phyloP scores from a whole-genome alignment of 2,329 filamentous ascomycete species.

The Chrysoporthe austroafricana region DNA sequence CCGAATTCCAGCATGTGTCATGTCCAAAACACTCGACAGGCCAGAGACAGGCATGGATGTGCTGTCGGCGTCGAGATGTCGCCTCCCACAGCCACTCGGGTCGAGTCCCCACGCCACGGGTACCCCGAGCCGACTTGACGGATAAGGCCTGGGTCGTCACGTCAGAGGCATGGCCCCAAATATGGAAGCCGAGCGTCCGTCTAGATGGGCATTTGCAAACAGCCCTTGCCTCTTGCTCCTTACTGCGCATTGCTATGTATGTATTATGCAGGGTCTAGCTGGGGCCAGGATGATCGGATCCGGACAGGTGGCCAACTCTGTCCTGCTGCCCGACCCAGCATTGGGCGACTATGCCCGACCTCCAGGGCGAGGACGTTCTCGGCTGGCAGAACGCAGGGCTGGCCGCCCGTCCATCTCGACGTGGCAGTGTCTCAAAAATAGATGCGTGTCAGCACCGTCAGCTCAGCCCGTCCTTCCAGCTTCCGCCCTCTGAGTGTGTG shows the following conservation, averaged over 20 bases:
- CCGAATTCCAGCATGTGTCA: neutral
- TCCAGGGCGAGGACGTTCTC: no score
- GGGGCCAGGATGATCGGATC: no score
- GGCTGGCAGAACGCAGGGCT: neutral
- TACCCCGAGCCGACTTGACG: slow-evolving; percentile 27
- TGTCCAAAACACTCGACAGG: slow-evolving; percentile 25
- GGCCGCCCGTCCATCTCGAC: neutral
- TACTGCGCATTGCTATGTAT: no score
- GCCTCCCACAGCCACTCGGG: slow-evolving; percentile 30
- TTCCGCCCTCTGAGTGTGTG: neutral
- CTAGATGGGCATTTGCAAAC: neutral
- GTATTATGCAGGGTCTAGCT: no score
- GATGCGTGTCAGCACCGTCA: slow-evolving; percentile 18
- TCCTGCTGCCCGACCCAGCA: no score
- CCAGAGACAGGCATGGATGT: slow-evolving; percentile 3
- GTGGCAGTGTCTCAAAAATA: slow-evolving; percentile 10
- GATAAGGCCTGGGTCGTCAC: slow-evolving; percentile 4
- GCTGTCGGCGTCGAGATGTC: slow-evolving; percentile 14
- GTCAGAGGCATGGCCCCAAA: neutral
- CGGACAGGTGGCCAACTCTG: no score
- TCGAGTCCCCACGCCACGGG: slow-evolving; percentile 32
- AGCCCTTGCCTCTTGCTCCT: no score
- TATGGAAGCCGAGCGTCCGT: slow-evolving; percentile 9
- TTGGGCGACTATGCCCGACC: no score
- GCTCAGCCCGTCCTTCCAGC: slow-evolving; percentile 2